phyloP scores from a whole-genome alignment of 2,329 filamentous ascomycete genomes.

The Penicillium sp. region DNA sequence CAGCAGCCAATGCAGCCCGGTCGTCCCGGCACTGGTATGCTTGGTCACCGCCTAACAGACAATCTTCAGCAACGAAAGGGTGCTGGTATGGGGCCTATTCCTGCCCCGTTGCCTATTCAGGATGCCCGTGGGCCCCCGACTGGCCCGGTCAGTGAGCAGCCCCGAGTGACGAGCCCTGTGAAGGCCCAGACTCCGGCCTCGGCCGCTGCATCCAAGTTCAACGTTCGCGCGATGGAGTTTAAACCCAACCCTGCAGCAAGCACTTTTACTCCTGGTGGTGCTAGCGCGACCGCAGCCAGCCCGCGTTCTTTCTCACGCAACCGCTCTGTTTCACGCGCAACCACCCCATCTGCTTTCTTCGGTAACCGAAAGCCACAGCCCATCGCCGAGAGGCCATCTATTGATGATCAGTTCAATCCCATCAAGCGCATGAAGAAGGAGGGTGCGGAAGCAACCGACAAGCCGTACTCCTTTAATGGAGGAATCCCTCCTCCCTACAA shows the following conservation, averaged over 20 bases:
- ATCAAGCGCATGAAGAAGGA: conserved; percentile 70
- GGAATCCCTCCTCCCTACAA: conserved; percentile 83
- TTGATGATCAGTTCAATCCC: conserved; percentile 58
- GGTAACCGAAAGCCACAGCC: conserved; percentile 70
- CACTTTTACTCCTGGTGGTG: conserved; percentile 70
- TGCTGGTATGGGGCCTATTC: conserved; percentile 42
- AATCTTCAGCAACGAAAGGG: conserved; percentile 54
- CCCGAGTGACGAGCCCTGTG: conserved; percentile 41
- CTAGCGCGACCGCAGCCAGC: conserved; percentile 66
- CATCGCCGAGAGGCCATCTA: conserved; percentile 53
- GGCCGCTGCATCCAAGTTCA: conserved; percentile 54
- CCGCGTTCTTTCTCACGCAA: conserved; percentile 62
- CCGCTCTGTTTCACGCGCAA: conserved; percentile 46
- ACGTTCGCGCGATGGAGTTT: conserved; percentile 70
- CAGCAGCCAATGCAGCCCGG: conserved; percentile 45
- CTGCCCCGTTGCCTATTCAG: conserved; percentile 56
- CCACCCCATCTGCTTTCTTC: conserved; percentile 56
- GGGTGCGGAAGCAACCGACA: conserved; percentile 49
- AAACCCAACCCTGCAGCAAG: conserved; percentile 77
- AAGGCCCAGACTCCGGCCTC: conserved; percentile 55
- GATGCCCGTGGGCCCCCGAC: conserved; percentile 71
- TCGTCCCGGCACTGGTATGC: conserved; percentile 45
- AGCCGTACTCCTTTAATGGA: conserved; percentile 70
- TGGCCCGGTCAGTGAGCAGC: conserved; percentile 63
- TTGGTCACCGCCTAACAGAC: conserved; percentile 52